Evolutionary conservation across 805 yeast species (phyloP), one percentile per base, ranked within the genome.

Genomic region (Cyberlindnera japonica): DNA sequence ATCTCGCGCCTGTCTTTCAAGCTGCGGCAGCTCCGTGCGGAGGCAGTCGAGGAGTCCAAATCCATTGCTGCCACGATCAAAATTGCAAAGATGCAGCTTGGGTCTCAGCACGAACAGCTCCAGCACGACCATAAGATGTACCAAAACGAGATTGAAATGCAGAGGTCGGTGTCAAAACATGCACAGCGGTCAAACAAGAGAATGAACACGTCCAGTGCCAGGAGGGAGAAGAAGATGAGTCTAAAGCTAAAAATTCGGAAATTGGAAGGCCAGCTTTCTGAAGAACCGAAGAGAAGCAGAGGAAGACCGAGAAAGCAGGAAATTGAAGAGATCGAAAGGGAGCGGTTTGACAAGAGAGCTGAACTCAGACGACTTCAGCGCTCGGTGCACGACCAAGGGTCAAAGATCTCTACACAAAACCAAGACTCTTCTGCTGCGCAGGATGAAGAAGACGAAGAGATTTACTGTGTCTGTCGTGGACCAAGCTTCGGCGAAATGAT

Each of bases 401-500:
- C 33, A 8, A 16, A 15, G 13, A 14, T 23, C 11, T 9, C 30
- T 22, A 16, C 14, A 10, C 20, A 22, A 27, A n/a, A n/a, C n/a
- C n/a, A n/a, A n/a, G n/a, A n/a, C n/a, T n/a, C 34, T 19, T 6
- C 21, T 16, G 4, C 17, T 9, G 25, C 31, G 17, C 19, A 28
- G 12, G 42, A 39, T 10, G 51, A 45, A 3, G 54, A 42, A n/a
- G 55, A 49, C 10, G 45, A 46, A 8, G 50, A 38, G 13, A 35
- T 52, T 1, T 78, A 74, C 49, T 78, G 83, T 47, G 37, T 64
- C 12, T 78, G 84, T 44, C 57, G 65, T 5, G 61, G 63, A 5
- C 65, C 63, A 1, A 68, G 77, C 6, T 63, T 55, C 40, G 97
- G 97, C 1, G 77, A 75, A 38, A 91, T 91, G 98, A 74, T 91